Conservation (phyloP, 148 eudicot species). For the Rhododendron ferrugineum region DNA sequence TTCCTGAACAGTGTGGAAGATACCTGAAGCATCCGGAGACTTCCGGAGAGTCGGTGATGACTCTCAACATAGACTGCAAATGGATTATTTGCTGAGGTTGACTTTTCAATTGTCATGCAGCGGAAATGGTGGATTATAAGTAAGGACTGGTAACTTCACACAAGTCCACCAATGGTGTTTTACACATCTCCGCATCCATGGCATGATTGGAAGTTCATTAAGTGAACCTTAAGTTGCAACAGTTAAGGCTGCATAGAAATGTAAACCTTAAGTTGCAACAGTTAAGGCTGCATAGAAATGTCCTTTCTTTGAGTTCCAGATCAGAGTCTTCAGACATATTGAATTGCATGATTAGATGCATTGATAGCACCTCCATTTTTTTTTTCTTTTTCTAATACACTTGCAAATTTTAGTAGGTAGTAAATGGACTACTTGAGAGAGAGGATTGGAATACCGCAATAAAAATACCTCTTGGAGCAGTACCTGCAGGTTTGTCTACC, state of each 20-base stretch:
- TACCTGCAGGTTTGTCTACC: slow-evolving; percentile 71
- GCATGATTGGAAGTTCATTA: not conserved
- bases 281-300: not conserved
- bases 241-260: not conserved
- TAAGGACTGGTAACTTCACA: not conserved
- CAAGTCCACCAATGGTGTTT: not conserved
- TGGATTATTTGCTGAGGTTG: not conserved
- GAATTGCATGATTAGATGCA: not conserved
- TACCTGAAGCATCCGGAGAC: too few species aligned
- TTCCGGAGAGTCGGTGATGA: too few species aligned
- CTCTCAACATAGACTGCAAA: not conserved
- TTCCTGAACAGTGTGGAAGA: too few species aligned
- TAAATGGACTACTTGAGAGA: slow-evolving; percentile 84
- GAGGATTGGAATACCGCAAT: slow-evolving; percentile 87
- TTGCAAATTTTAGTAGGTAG: slow-evolving; percentile 67
- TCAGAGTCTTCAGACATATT: not conserved
- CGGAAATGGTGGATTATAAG: not conserved
- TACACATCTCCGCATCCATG: not conserved
- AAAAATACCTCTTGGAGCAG: slow-evolving; percentile 77
- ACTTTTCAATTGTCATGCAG: not conserved
- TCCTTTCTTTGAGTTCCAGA: not conserved
- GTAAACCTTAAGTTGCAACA: not conserved
- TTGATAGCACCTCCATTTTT: not conserved
- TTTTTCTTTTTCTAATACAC: slow-evolving; percentile 17
- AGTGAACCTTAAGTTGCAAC: not conserved